These are phyloP conservation scores for Chrysoporthe austroafricana DNA, from an alignment of 2,329 filamentous ascomycete species.

Conservation along the genomic window DNA sequence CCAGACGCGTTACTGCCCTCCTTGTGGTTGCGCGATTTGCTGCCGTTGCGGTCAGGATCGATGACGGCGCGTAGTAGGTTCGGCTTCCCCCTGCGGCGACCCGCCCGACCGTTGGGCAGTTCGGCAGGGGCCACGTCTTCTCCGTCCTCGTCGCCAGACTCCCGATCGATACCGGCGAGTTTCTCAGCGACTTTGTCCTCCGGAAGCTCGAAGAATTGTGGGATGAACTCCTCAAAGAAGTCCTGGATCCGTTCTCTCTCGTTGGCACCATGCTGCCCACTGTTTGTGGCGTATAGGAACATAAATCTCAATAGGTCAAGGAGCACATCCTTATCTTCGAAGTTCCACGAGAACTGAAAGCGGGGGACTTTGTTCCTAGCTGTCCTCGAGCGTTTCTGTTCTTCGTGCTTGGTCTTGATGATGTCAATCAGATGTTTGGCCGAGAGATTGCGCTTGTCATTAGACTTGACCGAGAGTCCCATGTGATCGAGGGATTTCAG, in stretches of 20 bases:
- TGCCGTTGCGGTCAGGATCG: conserved; percentile 74
- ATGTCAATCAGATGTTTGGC: conserved; percentile 88
- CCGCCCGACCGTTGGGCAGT: conserved; percentile 66
- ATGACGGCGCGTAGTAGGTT: conserved; percentile 85
- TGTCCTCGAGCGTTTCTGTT: conserved; percentile 75
- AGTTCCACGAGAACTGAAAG: conserved; percentile 76
- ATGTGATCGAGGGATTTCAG: conserved; percentile 97
- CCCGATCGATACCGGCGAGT: conserved; percentile 70
- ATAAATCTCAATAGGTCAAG: conserved; percentile 65
- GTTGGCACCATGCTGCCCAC: conserved; percentile 70
- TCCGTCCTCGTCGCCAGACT: conserved; percentile 76
- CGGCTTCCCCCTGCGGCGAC: conserved; percentile 74
- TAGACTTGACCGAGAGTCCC: conserved; percentile 84
- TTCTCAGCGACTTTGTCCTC: conserved; percentile 70
- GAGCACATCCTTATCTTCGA: conserved; percentile 72
- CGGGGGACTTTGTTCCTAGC: conserved; percentile 61
- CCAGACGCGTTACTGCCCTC: conserved; percentile 77
- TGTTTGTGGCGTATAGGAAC: conserved; percentile 68
- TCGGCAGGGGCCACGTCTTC: conserved; percentile 75
- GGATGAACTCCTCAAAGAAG: conserved; percentile 77
- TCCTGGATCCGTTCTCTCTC: conserved; percentile 76
- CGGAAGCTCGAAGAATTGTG: conserved; percentile 75
- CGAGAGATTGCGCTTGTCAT: conserved; percentile 89
- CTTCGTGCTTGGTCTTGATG: conserved; percentile 90
- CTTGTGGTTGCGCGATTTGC: conserved; percentile 71